These are phyloP conservation scores for Vigna radiata DNA, from an alignment of 306 rosid species.

Conservation along the genomic window DNA sequence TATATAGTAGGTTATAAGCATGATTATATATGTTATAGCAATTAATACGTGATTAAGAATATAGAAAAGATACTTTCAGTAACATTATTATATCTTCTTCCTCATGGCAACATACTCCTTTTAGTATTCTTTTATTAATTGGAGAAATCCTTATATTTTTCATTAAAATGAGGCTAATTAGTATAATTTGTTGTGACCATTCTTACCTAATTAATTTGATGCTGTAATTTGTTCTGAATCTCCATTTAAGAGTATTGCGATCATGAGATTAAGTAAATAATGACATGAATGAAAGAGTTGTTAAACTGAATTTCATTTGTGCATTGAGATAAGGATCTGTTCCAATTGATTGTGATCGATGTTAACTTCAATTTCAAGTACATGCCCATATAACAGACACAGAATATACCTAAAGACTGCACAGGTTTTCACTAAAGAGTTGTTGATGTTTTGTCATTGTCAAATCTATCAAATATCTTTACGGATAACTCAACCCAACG, in stretches of 20 bases:
- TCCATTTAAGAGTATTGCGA: neutral
- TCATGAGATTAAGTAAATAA: neutral
- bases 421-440: neutral
- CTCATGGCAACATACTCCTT: neutral
- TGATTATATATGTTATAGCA: neutral
- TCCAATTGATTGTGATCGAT: conserved; percentile 8
- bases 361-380: conserved; percentile 1
- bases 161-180: too few relatives aligned
- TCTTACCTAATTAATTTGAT: conserved; percentile 4
- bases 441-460: conserved; percentile 26
- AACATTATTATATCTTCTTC: neutral
- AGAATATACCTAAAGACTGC: neutral
- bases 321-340: neutral
- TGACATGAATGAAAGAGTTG: neutral
- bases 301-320: conserved; percentile 3
- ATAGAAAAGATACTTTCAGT: neutral
- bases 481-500: conserved; percentile 13
- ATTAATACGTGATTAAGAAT: neutral
- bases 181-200: neutral
- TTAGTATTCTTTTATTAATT: neutral
- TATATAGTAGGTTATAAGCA: neutral
- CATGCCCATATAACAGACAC: neutral
- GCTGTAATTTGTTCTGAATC: neutral
- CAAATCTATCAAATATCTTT: conserved; percentile 40
- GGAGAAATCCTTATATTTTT: neutral